Evolutionary conservation across 495 filamentous ascomycete genomes (phyloP), one percentile per base, ranked within the genome.

Genomic region (Rusavskia elegans): DNA sequence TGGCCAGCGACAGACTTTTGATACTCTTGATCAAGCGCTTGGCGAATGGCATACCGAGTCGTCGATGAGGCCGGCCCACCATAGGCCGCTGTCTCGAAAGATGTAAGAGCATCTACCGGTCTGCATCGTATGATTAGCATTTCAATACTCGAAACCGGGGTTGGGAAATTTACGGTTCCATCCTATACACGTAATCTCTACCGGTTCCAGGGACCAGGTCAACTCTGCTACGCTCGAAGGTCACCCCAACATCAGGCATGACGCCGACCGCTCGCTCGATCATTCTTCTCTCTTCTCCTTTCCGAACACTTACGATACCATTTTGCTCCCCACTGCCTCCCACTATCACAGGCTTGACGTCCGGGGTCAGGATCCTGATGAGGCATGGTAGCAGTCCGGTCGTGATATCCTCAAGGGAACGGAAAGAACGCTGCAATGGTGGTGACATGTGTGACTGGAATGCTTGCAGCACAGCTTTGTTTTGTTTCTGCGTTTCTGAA

Each of bases 311-410:
- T 8, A 89, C 90, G 20, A 87, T 74, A 39, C 81, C 83, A 13
- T 69, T 71, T 44, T 74, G 71, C 29, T 79, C 74, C 17, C 77
- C 81, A 59, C 74, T 82, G 35, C 83, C 83, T 25, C 84, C 80
- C 5, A 98, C 78, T 45, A 95, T 76, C n/a, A 96, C 84, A 0
- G 93, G 92, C 56, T 89, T 95, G 49, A 98, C 78, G 45, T 89
- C 82, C 2, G 92, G 92, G 1, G 88, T 82, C 19, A 97, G 69
- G 61, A 98, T 83, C 39, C 81, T 80, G 45, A 85, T 69, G 2
- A 95, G 71, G 63, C 85, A 87, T 2, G 92, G 92, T 6, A 95
- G 61, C 30, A 98, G 78, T 46, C 95, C 89, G 0, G 77, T 83
- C 2, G 84, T 77, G 5, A 97, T 70, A 46, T 80, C 76, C 49